Evolutionary conservation across 2,329 filamentous ascomycete genomes (phyloP), one percentile per base, ranked within the genome.

Genomic region (Alternaria angustiovoidea): DNA sequence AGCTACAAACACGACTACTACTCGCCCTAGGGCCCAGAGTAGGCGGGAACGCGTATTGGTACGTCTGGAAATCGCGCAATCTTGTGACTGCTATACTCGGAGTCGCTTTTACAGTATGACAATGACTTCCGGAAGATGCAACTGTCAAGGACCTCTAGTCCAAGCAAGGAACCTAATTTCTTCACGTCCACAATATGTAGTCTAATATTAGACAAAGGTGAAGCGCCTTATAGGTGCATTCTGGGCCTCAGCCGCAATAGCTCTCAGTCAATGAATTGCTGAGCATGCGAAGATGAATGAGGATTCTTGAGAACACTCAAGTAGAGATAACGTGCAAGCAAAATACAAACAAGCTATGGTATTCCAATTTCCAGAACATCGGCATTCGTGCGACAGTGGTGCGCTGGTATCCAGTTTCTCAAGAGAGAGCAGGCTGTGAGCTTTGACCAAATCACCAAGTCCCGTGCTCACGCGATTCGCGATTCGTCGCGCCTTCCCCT

Each of bases 391-490:
- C 4, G 18, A 51, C 18, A 51, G 24, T 51, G 24, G 11, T 14
- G 24, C 8, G 30, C 20, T n/a, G 14, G 46, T 8, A 26, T 38
- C 12, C 46, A 36, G 20, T 11, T 20, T 49, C 36, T 22, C 16
- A 22, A 22, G 18, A 30, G 34, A 18, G 39, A 51, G 39, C 34
- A 53, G 38, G 14, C 18, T 24, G 30, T 12, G 32, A 51, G 58
- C 58, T 61, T 59, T 53, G 47, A 54, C 61, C 51, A 44, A 26
- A 58, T 48, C 66, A 63, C 66, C 65, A 65, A 64, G 61, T 71
- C 72, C 64, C 69, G 72, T 74, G 73, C 59, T 53, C 54, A 64
- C 73, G 72, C 71, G 71, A 56, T 58, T 55, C 71, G 70, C 66
- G 66, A 54, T 43, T 54, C 46, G 42, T 63, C 65, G 63, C 64